These are phyloP conservation scores for Gastrolobium bilobum DNA, from an alignment of 306 rosid species.

Conservation along the genomic window DNA sequence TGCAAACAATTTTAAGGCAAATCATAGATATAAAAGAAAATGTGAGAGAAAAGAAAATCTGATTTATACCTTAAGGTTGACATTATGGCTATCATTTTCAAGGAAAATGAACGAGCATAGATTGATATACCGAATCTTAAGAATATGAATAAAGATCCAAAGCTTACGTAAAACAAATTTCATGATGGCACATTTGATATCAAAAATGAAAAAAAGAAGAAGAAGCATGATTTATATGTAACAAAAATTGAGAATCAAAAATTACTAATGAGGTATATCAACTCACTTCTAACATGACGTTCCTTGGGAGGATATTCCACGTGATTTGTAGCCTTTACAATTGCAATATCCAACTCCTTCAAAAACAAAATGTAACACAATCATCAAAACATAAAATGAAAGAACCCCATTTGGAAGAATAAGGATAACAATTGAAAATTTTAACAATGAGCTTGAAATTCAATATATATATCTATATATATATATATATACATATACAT, in stretches of 20 bases:
- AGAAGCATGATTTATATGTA: not conserved
- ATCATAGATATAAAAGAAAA: not conserved
- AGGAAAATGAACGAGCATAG: constrained; percentile 3
- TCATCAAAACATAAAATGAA: not conserved
- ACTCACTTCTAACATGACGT: constrained; percentile 95
- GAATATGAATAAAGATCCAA: not conserved
- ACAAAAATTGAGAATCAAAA: not conserved
- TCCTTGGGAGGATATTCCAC: constrained; percentile 96
- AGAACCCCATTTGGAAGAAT: constrained; percentile 7
- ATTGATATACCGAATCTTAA: not conserved
- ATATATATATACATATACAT: no score
- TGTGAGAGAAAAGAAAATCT: not conserved
- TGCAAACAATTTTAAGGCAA: constrained; percentile 45
- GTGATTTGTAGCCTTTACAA: constrained; percentile 96
- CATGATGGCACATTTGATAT: constrained; percentile 7
- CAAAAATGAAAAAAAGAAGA: not conserved
- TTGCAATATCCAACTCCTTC: constrained; percentile 96
- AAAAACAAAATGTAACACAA: constrained; percentile 30
- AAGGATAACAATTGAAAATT: not conserved
- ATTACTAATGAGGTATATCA: constrained; percentile 29
- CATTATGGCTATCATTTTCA: constrained; percentile 11
- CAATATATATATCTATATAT: not conserved
- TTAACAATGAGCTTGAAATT: not conserved
- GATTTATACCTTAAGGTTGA: not conserved
- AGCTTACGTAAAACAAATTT: constrained; percentile 23